Conservation (phyloP, 2,329 filamentous ascomycete species). For the Trichoderma asperellum region DNA sequence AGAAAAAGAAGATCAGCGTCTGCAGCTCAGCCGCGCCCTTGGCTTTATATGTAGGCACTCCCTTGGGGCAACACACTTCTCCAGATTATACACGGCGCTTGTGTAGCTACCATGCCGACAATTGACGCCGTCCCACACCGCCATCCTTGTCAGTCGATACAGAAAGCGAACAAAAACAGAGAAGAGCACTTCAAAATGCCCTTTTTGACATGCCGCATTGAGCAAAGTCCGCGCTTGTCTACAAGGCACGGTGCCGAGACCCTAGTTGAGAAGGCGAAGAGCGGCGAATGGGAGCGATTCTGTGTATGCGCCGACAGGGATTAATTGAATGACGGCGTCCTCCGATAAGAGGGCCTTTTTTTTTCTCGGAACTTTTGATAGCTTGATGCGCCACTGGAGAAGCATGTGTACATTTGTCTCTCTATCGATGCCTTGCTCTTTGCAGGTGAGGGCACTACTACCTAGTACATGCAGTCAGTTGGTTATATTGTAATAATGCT, state of each 20-base stretch:
- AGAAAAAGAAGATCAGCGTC: not conserved
- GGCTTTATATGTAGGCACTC: slow-evolving; percentile 6
- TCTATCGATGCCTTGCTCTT: not conserved
- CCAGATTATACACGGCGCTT: not conserved
- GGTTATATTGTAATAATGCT: not conserved
- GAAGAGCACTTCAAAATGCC: not conserved
- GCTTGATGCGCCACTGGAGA: not conserved
- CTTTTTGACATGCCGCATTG: slow-evolving; percentile 12
- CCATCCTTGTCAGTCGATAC: slow-evolving; percentile 7
- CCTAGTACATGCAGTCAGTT: too few relatives aligned
- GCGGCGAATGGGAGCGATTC: not conserved
- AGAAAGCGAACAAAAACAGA: not conserved
- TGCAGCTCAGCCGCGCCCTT: not conserved
- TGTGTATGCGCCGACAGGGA: slow-evolving; percentile 4
- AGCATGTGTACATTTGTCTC: not conserved
- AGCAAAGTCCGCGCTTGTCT: slow-evolving; percentile 7
- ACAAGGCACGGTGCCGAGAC: not conserved
- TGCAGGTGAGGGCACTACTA: too few relatives aligned
- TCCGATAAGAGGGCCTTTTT: slow-evolving; percentile 1
- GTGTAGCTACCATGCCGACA: slow-evolving; percentile 1
- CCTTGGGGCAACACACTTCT: not conserved
- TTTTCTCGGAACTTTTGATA: slow-evolving; percentile 24
- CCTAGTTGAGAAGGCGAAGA: not conserved
- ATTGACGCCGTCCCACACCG: not conserved
- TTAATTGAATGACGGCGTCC: slow-evolving; percentile 3